These are phyloP conservation scores for Yamadazyma sp. DNA, from an alignment of 1,139 yeast genomes.

Conservation along the genomic window DNA sequence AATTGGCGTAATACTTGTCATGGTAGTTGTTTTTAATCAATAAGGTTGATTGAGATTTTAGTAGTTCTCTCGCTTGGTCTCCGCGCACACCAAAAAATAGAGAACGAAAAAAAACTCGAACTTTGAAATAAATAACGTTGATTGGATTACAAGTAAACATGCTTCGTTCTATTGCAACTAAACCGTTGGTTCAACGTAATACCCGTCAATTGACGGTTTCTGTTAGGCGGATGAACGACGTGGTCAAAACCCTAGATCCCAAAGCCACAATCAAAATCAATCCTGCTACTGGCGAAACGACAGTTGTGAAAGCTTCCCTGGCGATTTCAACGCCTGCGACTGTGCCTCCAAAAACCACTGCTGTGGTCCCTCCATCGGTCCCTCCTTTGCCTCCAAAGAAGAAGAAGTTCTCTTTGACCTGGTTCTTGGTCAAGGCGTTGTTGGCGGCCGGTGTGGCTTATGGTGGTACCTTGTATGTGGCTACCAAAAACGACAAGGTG, in stretches of 20 bases:
- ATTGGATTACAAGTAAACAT: constrained; percentile 8
- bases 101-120: neutral
- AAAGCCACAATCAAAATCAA: constrained; percentile 2
- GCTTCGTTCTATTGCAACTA: constrained; percentile 4
- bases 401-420: constrained; percentile 34
- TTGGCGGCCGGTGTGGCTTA: constrained; percentile 31
- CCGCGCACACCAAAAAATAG: neutral
- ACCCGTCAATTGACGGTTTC: constrained; percentile 4
- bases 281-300: constrained; percentile 5
- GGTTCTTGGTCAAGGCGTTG: constrained; percentile 33
- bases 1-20: constrained; percentile 18
- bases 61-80: too few relatives aligned
- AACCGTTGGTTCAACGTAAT: neutral
- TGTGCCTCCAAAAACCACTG: neutral
- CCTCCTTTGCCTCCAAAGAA: constrained; percentile 15
- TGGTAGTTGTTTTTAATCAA: neutral
- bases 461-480: constrained; percentile 42
- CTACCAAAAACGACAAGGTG: constrained; percentile 47
- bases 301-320: neutral
- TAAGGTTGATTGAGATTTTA: too few relatives aligned
- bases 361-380: constrained; percentile 6
- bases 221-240: constrained; percentile 3
- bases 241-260: neutral
- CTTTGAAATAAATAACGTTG: constrained; percentile 5
- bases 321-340: neutral